Evolutionary conservation across 805 yeast genomes (phyloP), one percentile per base, ranked within the genome.

Genomic region (Schizosaccharomyces osmophilus): DNA sequence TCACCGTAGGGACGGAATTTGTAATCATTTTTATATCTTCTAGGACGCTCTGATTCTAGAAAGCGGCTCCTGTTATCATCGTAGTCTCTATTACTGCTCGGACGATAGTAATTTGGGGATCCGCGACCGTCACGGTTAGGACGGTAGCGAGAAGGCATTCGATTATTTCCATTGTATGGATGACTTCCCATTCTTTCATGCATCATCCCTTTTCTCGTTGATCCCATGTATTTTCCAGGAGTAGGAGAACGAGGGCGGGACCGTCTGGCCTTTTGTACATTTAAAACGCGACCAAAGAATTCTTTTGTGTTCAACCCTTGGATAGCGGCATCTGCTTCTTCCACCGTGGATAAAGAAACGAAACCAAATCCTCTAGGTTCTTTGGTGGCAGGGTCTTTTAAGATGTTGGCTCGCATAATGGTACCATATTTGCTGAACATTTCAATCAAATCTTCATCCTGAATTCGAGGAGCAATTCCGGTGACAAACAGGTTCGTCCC

Each of bases 281-380:
- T 67, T 13, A 79, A 72, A 2, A 76, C 69, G 58, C 74, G 69
- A 19, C 75, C 74, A 19, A 75, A 77, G 6, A 78, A 62, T 5
- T 70, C 66, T 5, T 66, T 63, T 1, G 79, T 79, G 63, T 74
- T 72, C 71, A 78, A 73, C 59, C 71, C 77, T n/a, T 66, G 67
- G 19, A 75, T 67, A 1, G 80, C 81, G n/a, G 71, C 70, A 60
- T 72, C 73, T 62, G 79, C 79, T 2, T 70, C 69, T n/a, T 71
- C 75, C n/a, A 69, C 68, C n/a, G 73, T 69, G 51, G 63, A 67
- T 66, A 78, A 77, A 55, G 75, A 70, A 24, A 78, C 77, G 64
- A 79, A 79, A 8, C 81, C 82, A 67, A 76, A 78, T 1, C 82
- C 82, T 63, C 78, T 73, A 6, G 79, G 72, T 32, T 68, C 73